phyloP scores from a whole-genome alignment of 177 flowering plant species.

The Tripterygium wilfordii region DNA sequence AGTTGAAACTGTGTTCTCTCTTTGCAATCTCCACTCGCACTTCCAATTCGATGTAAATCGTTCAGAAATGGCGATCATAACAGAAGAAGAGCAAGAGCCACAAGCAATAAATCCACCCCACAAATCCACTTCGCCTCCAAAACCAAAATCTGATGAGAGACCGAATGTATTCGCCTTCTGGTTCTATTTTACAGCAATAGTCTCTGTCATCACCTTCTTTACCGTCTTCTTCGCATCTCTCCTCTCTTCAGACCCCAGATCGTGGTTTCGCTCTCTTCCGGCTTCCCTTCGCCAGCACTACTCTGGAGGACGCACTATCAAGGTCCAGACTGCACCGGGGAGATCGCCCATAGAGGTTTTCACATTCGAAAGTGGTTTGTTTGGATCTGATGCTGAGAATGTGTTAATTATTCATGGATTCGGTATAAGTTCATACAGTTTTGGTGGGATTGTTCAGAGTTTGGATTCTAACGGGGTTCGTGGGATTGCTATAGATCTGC shows the following conservation, averaged over 20 bases:
- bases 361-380: slow-evolving; percentile 37
- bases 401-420: slow-evolving; percentile 73
- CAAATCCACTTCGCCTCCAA: slow-evolving; percentile 6
- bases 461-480: slow-evolving; percentile 52
- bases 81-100: slow-evolving; percentile 36
- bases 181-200: slow-evolving; percentile 64
- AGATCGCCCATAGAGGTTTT: slow-evolving; percentile 58
- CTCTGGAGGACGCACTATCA: slow-evolving; percentile 66
- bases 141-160: neutral
- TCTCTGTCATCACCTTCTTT: slow-evolving; percentile 53
- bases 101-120: slow-evolving; percentile 8
- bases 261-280: slow-evolving; percentile 75
- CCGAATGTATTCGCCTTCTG: slow-evolving; percentile 67
- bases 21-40: neutral
- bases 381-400: slow-evolving; percentile 26
- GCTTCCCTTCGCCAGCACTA: slow-evolving; percentile 55
- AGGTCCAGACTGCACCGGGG: slow-evolving; percentile 50
- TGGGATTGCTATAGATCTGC: slow-evolving; percentile 72
- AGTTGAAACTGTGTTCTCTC: too few relatives aligned
- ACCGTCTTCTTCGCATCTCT: slow-evolving; percentile 40
- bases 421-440: slow-evolving; percentile 72
- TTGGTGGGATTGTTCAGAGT: slow-evolving; percentile 32
- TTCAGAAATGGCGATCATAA: slow-evolving; percentile 54
- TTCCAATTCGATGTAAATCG: neutral
- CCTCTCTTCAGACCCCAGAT: slow-evolving; percentile 58